Evolutionary conservation across 2,329 filamentous ascomycete genomes (phyloP).

Genomic region (Pestalotiopsis sp.): DNA sequence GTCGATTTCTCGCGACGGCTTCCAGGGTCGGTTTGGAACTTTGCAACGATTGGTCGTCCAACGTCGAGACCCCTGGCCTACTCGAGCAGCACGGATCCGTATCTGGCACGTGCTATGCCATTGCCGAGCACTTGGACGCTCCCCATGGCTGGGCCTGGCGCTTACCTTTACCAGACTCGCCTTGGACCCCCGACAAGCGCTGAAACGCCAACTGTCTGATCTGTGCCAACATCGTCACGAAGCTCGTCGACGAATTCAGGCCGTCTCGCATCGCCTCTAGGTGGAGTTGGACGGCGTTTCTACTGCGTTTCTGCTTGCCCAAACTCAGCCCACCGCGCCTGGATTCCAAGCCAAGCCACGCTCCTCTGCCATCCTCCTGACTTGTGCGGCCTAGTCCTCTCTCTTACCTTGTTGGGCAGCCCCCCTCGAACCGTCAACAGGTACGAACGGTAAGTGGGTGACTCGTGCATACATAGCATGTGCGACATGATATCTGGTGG

Average conservation of each 20-base stretch:
- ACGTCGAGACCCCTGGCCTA: neutral
- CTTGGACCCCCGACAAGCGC: slow-evolving; percentile 2
- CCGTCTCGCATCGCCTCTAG: slow-evolving; percentile 12
- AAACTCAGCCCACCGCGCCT: slow-evolving; percentile 3
- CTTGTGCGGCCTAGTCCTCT: slow-evolving; percentile 2
- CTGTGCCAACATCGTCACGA: slow-evolving; percentile 1
- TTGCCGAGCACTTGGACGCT: neutral
- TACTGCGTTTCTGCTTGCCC: slow-evolving; percentile 22
- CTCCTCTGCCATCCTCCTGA: slow-evolving; percentile 16
- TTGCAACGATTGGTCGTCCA: neutral
- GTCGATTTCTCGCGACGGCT: slow-evolving; percentile 6
- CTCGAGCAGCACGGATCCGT: neutral
- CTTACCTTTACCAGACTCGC: neutral
- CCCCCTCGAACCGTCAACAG: neutral
- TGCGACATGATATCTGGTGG: neutral
- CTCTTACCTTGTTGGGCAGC: neutral
- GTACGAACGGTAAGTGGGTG: neutral
- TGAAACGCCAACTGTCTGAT: slow-evolving; percentile 13
- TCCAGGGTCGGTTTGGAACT: neutral
- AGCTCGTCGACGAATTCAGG: slow-evolving; percentile 12
- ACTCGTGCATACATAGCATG: slow-evolving; percentile 4
- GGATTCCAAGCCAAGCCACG: slow-evolving; percentile 2
- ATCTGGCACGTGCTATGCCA: neutral
- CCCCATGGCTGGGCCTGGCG: neutral
- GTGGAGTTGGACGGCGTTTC: slow-evolving; percentile 22